Base-by-base conservation (phyloP, 768 basidiomycete species). In the Cystoderma amianthinum region DNA sequence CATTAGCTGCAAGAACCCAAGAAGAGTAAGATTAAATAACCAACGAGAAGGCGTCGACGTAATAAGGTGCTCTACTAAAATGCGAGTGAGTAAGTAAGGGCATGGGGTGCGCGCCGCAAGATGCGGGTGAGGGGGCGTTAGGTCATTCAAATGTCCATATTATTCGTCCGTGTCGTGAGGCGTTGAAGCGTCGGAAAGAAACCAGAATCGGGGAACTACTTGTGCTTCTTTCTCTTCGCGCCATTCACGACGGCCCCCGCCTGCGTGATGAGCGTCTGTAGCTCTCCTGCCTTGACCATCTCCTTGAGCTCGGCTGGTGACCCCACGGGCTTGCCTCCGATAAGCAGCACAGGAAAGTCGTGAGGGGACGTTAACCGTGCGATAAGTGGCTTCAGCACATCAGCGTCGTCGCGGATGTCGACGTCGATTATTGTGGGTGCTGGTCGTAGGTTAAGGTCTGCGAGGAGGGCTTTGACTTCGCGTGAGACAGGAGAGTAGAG, bases 331-430 rank as follows among this genome's bases (percentile, higher is more conserved):
- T 68, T 65, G 24, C 88, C 88, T 13, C 79, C 81, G 34, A 91
- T 57, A 39, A 91, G 65, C 3, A 90, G 69, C 21, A 88, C 56
- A 12, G 88, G 85, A 5, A 89, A 63, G 12, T 76, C 71, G 1
- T 64, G 46, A 3, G 67, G 53, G 12, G 59, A 60, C 0, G 84
- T 84, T 28, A 90, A 64, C 0, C 87, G 80, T 10, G 55, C 51
- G 34, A 90, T 67, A 18, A 89, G 64, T 1, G 83, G 78, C 3
- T 59, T 56, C 17, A 91, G 64, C 18, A 86, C 76, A 0, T 71
- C 64, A 3, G 72, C 74, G 54, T 91, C 87, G 45, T 80, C 81
- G 45, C 87, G 78, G 39, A 76, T 59, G 53, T 90, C 86, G 16
- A 85, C 72, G 30, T 86, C 82, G 32, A 90, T 73, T 37, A 87